Evolutionary conservation across 2,329 filamentous ascomycete genomes (phyloP).

Genomic region (Neonectria coccinea): DNA sequence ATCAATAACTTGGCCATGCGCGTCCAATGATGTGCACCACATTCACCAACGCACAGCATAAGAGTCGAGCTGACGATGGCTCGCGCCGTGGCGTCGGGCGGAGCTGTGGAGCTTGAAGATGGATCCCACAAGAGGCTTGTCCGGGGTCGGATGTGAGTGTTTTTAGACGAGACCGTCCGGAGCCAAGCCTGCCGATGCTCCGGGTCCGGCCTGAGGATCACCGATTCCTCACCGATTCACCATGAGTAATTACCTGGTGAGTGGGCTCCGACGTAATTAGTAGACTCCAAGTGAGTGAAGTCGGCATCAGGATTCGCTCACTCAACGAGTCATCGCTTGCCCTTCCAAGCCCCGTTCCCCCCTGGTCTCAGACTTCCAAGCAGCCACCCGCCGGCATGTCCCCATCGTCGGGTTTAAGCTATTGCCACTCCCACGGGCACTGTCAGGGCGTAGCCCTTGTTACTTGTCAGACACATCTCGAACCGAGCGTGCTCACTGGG

Average conservation of each 20-base stretch:
- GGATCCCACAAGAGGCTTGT: slow-evolving; percentile 8
- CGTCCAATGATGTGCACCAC: background rate
- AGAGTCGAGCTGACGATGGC: background rate
- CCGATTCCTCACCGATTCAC: background rate
- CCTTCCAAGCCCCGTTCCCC: background rate
- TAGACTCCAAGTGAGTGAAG: no score
- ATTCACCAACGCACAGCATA: background rate
- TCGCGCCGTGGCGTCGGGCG: slow-evolving; percentile 3
- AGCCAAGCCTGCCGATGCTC: background rate
- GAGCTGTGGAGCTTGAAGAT: slow-evolving; percentile 3
- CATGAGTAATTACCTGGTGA: no score
- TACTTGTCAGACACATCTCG: slow-evolving; percentile 2
- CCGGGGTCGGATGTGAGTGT: background rate
- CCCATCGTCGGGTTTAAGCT: slow-evolving; percentile 6
- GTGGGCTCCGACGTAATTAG: background rate
- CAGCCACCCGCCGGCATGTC: slow-evolving; percentile 20
- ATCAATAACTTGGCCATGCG: background rate
- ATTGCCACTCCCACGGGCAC: slow-evolving; percentile 11
- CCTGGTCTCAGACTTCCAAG: slow-evolving; percentile 14
- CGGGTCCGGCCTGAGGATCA: background rate
- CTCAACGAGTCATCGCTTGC: slow-evolving; percentile 7
- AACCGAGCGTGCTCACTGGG: slow-evolving; percentile 6
- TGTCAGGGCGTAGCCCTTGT: slow-evolving; percentile 2
- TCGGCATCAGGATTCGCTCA: slow-evolving; percentile 3
- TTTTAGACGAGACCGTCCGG: slow-evolving; percentile 1